Evolutionary conservation across 2,329 filamentous ascomycete species (phyloP).

Genomic region (Sclerotinia glacialis): DNA sequence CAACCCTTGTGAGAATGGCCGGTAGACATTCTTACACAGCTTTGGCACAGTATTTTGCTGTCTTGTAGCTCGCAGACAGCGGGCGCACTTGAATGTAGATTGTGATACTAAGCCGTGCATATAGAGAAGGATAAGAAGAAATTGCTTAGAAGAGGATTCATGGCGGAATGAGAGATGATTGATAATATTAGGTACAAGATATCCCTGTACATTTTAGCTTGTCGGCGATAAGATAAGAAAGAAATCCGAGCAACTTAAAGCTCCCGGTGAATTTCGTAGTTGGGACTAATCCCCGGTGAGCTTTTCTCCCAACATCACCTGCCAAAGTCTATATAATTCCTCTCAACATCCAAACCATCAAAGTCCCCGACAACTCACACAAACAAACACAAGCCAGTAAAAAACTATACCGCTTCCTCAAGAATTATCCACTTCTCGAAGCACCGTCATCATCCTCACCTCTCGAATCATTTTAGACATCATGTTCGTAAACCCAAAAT

Average conservation of each 20-base stretch:
- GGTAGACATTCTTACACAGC: conserved; percentile 9
- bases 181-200: not conserved
- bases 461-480: too few relatives aligned
- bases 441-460: not conserved
- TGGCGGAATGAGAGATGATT: not conserved
- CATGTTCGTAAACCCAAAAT: too few relatives aligned
- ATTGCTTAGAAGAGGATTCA: not conserved
- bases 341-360: too few relatives aligned
- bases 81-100: conserved; percentile 32
- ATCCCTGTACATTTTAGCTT: conserved; percentile 8
- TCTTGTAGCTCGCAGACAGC: conserved; percentile 34
- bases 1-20: conserved; percentile 30
- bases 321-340: too few relatives aligned
- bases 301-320: too few relatives aligned
- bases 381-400: not conserved
- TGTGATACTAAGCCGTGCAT: conserved; percentile 34
- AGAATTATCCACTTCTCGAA: not conserved
- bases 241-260: not conserved
- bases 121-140: conserved; percentile 26
- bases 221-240: conserved; percentile 18
- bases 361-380: not conserved
- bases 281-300: not conserved
- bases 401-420: not conserved
- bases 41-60: conserved; percentile 30
- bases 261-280: not conserved